Evolutionary conservation across 352 stramenopile genomes (phyloP).

Genomic region (Phytophthora pinifolia): DNA sequence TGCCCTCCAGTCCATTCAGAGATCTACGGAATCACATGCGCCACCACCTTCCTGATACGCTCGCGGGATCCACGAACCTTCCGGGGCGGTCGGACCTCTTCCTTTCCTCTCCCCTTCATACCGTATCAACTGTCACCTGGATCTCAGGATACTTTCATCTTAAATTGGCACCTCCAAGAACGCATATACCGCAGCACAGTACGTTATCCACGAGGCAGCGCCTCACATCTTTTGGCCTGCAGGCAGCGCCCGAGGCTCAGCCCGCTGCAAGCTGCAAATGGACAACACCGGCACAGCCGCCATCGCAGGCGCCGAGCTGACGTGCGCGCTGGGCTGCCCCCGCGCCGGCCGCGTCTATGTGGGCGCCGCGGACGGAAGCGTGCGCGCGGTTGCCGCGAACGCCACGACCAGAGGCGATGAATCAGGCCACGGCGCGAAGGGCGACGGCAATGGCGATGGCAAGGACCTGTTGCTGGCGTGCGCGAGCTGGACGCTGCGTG

Average conservation of each 20-base stretch:
- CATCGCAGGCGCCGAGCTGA: constrained; percentile 17
- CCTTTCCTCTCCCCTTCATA: background rate
- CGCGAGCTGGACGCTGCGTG: constrained; percentile 13
- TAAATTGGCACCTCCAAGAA: background rate
- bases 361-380: constrained; percentile 24
- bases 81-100: background rate
- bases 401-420: constrained; percentile 3
- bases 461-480: constrained; percentile 19
- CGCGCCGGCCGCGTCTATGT: constrained; percentile 27
- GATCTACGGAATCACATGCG: constrained; percentile 12
- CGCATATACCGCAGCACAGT: background rate
- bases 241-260: too few relatives aligned
- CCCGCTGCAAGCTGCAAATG: constrained; percentile 17
- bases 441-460: background rate
- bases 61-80: too few relatives aligned
- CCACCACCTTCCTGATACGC: background rate
- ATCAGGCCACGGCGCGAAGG: constrained; percentile 5
- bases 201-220: too few relatives aligned
- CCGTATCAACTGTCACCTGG: background rate
- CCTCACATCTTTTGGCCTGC: too few relatives aligned
- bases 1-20: too few relatives aligned
- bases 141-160: background rate
- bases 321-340: constrained; percentile 22
- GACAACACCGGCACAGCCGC: constrained; percentile 16
- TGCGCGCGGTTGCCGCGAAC: constrained; percentile 32